Evolutionary conservation across 192 early-diverging fungal genomes (phyloP), one percentile per base, ranked within the genome.

Genomic region (Coemansia sp.): DNA sequence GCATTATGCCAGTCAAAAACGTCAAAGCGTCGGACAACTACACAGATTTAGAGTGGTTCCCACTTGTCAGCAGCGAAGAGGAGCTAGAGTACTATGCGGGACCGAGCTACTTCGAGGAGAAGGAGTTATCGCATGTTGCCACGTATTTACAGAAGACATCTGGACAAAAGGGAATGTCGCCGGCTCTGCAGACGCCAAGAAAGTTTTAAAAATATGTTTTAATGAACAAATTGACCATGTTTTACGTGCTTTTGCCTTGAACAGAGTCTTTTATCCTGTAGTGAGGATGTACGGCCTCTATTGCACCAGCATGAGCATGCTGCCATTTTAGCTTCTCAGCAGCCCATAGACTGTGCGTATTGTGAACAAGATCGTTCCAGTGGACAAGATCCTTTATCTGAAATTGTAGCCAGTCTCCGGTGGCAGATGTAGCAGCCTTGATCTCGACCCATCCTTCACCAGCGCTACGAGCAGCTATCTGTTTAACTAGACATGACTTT

Each of bases 41-140:
- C 62, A 64, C 66, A 13, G 72, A 75, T 34, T 54, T 75, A n/a
- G 72, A 75, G 41, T 75, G 72, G 72, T 75, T 75, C 62, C 72
- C 72, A 18, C 55, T 75, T 17, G 57, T 75, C n/a, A 55, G 37
- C 18, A 45, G 51, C 54, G 62, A 75, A 13, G 58, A 50, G 14
- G 58, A 62, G 51, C 60, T 75, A 45, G 59, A 64, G 44, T 53
- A 59, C 10, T 66, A 75, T 19, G 23, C 66, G 6, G 72, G 72
- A 0, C 72, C 72, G 7, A 69, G 61, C 44, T 75, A 75, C 39
- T 56, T 62, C 4, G 62, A 75, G n/a, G 73, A 75, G 21, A 67
- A 61, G 33, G 73, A 57, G 59, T 55, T 75, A 17, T 66, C 62
- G n/a, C 40, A 75, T 41, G 53, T 75, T 12, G 73, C 73, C 44